Evolutionary conservation across 768 basidiomycete genomes (phyloP), one percentile per base, ranked within the genome.

Genomic region (Brasilioporus rufonigricans): DNA sequence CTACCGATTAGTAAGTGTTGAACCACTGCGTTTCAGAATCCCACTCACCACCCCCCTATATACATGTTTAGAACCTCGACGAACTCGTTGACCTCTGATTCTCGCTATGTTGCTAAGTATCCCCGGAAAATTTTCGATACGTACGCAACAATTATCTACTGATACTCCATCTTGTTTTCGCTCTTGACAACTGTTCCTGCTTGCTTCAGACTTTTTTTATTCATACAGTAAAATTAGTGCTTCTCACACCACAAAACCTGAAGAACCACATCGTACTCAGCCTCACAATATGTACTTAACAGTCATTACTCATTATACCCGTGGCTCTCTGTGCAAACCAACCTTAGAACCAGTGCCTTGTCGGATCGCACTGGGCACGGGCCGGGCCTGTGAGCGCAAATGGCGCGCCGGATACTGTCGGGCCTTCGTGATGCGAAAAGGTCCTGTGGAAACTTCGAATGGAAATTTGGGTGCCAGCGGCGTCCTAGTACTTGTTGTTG

Each of bases 11-110:
- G 66, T 69, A 24, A 56, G 62, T 50, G 40, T 10, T 13, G 13
- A 5, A n/a, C 19, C n/a, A 9, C 14, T 29, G 26, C 26, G 12
- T 40, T 26, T 32, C 26, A 31, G 13, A 38, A 32, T 35, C 12
- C 35, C 19, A 16, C 48, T 55, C 12, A 54, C 50, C 24, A 46
- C 16, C 10, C 12, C 44, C n/a, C n/a, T 21, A 16, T 35, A 14
- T 11, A 14, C 40, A 43, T 16, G 11, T 23, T 24, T n/a, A 67
- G 66, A 53, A 67, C 38, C 65, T 67, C 6, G 55, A 66, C 24
- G 66, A 67, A 21, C 35, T 33, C 0, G 41, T 67, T 52, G 60
- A 67, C 31, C 51, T 67, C n/a, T 67, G 40, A 61, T 7, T 13
- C 6, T 24, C 3, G 7, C 27, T 24, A 13, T 16, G 4, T 8